Conservation (phyloP, 768 basidiomycete genomes). For the Cyathus striatus region DNA sequence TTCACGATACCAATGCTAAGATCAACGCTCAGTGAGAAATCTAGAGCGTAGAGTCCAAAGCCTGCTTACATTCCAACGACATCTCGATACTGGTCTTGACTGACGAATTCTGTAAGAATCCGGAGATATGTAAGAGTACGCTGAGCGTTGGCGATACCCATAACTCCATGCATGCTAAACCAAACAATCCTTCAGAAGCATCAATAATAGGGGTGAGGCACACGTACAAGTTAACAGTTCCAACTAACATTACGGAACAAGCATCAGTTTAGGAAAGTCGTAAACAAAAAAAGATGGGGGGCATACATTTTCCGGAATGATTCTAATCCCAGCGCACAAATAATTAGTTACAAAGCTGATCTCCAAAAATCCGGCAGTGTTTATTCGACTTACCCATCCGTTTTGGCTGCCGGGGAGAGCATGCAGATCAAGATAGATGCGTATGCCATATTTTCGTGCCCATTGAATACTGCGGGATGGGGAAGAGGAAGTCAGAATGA, state of each 20-base stretch:
- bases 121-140: conserved; percentile 79
- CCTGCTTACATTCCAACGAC: conserved; percentile 58
- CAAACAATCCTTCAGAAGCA: conserved; percentile 13
- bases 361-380: neutral
- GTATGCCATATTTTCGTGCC: conserved; percentile 90
- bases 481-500: conserved; percentile 9
- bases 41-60: conserved; percentile 3
- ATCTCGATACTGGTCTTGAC: conserved; percentile 69
- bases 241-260: conserved; percentile 24
- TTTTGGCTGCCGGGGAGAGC: conserved; percentile 76
- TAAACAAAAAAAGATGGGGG: neutral
- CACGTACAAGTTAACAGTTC: conserved; percentile 58
- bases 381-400: conserved; percentile 53
- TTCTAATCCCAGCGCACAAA: conserved; percentile 17
- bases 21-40: conserved; percentile 7
- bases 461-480: conserved; percentile 57
- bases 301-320: conserved; percentile 31
- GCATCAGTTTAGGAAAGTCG: conserved; percentile 2
- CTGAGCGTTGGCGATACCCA: conserved; percentile 89
- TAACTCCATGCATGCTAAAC: conserved; percentile 61
- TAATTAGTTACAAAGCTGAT: conserved; percentile 6
- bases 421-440: conserved; percentile 82
- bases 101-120: conserved; percentile 79
- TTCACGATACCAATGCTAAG: conserved; percentile 54
- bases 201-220: conserved; percentile 8